Conservation (phyloP, 352 stramenopile genomes). For the Phytophthora aleatoria region DNA sequence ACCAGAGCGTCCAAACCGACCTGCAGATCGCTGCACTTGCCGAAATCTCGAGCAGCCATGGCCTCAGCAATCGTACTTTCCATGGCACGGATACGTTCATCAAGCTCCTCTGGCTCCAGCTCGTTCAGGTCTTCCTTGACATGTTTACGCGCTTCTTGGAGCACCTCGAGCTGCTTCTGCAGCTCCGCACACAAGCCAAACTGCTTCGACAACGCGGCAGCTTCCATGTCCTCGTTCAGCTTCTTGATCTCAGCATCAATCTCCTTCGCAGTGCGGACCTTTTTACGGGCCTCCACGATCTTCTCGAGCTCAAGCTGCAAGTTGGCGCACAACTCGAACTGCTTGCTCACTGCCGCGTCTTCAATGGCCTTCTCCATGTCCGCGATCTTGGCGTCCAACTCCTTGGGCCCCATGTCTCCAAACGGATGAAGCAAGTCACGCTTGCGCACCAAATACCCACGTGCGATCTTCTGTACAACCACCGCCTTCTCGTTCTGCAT, state of each 20-base stretch:
- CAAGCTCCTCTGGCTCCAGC: constrained; percentile 80
- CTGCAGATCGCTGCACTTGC: constrained; percentile 77
- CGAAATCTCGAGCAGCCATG: constrained; percentile 82
- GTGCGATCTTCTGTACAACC: constrained; percentile 75
- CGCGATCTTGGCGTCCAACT: constrained; percentile 77
- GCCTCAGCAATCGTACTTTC: constrained; percentile 73
- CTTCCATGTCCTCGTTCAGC: constrained; percentile 81
- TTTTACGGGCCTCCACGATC: constrained; percentile 80
- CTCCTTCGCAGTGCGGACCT: constrained; percentile 87
- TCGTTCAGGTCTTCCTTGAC: constrained; percentile 89
- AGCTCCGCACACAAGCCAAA: constrained; percentile 82
- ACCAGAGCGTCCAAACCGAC: constrained; percentile 71
- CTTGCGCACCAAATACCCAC: constrained; percentile 76
- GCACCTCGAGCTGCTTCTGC: constrained; percentile 79
- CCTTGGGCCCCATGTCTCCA: constrained; percentile 74
- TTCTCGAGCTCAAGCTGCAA: constrained; percentile 86
- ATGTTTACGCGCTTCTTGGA: constrained; percentile 74
- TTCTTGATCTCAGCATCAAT: constrained; percentile 82
- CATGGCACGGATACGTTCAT: constrained; percentile 76
- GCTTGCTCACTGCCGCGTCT: constrained; percentile 77
- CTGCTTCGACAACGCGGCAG: constrained; percentile 73
- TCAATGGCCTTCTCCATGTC: constrained; percentile 81
- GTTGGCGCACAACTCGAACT: constrained; percentile 86
- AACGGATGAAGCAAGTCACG: constrained; percentile 80
- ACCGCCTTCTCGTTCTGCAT: constrained; percentile 56